phyloP scores from a whole-genome alignment of 2,329 filamentous ascomycete species.

The Plenodomus biglobosus region DNA sequence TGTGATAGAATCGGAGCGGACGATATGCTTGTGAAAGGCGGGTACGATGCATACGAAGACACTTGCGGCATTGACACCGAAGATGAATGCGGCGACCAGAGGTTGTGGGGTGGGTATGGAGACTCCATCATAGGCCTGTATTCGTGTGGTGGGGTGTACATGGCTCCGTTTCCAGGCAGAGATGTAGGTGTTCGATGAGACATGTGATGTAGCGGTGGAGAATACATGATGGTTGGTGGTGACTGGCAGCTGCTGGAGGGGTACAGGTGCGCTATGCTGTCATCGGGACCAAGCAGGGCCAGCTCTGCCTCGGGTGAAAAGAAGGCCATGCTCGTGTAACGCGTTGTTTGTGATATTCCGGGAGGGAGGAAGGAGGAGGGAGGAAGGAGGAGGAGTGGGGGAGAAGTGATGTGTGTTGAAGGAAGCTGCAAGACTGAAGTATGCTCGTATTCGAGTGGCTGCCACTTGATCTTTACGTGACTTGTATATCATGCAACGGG shows the following conservation, averaged over 20 bases:
- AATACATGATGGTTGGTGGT: slow-evolving; percentile 44
- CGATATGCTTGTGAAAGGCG: slow-evolving; percentile 32
- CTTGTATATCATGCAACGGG: slow-evolving; percentile 33
- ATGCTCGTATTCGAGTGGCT: slow-evolving; percentile 12
- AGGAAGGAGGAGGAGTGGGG: not conserved
- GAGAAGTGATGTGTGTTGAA: too few relatives aligned
- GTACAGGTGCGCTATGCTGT: slow-evolving; percentile 39
- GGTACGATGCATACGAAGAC: slow-evolving; percentile 38
- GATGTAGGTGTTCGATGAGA: slow-evolving; percentile 26
- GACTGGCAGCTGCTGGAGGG: slow-evolving; percentile 43
- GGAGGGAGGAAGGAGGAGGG: slow-evolving; percentile 8
- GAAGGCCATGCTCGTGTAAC: slow-evolving; percentile 36
- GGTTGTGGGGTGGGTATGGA: slow-evolving; percentile 37
- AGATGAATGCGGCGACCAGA: slow-evolving; percentile 37
- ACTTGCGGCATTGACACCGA: slow-evolving; percentile 32
- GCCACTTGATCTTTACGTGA: slow-evolving; percentile 24
- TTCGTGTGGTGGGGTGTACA: slow-evolving; percentile 34
- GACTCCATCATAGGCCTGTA: slow-evolving; percentile 36
- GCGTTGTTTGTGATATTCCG: slow-evolving; percentile 4
- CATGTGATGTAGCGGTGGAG: slow-evolving; percentile 40
- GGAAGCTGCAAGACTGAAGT: not conserved
- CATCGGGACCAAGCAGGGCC: slow-evolving; percentile 40
- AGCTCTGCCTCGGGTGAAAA: slow-evolving; percentile 43
- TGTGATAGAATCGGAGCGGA: slow-evolving; percentile 26
- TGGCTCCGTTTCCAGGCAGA: slow-evolving; percentile 25